Conservation (phyloP, 371 early-diverging fungal species). For the Rhizopus stolonifer region DNA sequence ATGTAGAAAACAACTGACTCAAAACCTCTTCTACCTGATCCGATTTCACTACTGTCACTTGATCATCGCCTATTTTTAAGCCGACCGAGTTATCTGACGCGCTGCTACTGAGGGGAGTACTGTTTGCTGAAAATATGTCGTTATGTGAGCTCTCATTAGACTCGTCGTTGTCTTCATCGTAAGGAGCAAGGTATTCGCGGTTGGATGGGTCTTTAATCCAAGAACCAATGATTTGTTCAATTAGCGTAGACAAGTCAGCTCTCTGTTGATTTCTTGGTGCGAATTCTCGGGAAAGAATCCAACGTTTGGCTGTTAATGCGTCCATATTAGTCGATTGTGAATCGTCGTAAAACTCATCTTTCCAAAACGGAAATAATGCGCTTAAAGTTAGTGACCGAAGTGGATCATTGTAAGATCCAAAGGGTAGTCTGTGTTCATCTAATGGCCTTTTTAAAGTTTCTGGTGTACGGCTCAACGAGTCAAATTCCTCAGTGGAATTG, state of each 20-base stretch:
- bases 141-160: constrained; percentile 16
- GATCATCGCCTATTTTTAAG: constrained; percentile 1
- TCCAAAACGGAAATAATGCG: constrained; percentile 64
- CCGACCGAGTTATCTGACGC: background rate
- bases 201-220: constrained; percentile 60
- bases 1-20: constrained; percentile 16
- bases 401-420: constrained; percentile 78
- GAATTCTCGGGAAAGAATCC: constrained; percentile 60
- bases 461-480: constrained; percentile 1
- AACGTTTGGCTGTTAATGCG: constrained; percentile 60
- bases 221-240: constrained; percentile 60
- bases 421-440: constrained; percentile 39
- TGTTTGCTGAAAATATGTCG: constrained; percentile 19
- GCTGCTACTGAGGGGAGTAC: constrained; percentile 1
- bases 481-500: constrained; percentile 31
- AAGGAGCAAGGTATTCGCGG: constrained; percentile 43
- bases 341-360: constrained; percentile 51
- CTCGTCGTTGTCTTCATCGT: constrained; percentile 8
- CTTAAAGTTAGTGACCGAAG: constrained; percentile 57
- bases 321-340: constrained; percentile 53
- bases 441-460: background rate
- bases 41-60: constrained; percentile 18
- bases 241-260: constrained; percentile 53
- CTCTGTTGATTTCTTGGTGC: constrained; percentile 56
- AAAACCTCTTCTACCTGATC: constrained; percentile 33